phyloP scores from a whole-genome alignment of 371 early-diverging fungal species.

The Zopfochytrium polystomum region DNA sequence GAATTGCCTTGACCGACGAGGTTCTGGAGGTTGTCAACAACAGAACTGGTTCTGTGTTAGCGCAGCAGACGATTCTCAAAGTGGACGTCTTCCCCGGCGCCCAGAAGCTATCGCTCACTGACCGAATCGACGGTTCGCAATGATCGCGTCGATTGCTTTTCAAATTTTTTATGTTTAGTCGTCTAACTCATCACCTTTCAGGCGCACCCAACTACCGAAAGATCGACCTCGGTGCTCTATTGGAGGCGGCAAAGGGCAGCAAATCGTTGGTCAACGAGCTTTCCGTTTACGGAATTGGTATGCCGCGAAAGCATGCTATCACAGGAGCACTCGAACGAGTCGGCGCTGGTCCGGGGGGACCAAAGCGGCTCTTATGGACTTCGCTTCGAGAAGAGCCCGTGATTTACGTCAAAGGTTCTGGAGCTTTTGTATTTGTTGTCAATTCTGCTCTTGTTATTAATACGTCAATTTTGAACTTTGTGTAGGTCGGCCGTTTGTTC shows the following conservation, averaged over 20 bases:
- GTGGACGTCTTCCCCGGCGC: conserved; percentile 69
- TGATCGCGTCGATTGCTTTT: background rate
- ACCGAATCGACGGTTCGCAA: conserved; percentile 57
- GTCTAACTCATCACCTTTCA: background rate
- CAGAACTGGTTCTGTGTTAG: conserved; percentile 62
- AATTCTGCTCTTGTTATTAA: conserved; percentile 12
- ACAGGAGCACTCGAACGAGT: conserved; percentile 46
- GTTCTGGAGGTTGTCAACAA: conserved; percentile 58
- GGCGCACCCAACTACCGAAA: conserved; percentile 63
- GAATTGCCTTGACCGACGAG: conserved; percentile 62
- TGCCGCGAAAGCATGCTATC: conserved; percentile 65
- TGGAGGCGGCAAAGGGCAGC: conserved; percentile 6
- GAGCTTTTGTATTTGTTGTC: too few relatives aligned
- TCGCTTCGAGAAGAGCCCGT: conserved; percentile 75
- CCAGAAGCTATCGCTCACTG: conserved; percentile 63
- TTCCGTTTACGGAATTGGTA: conserved; percentile 59
- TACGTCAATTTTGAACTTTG: background rate
- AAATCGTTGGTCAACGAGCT: conserved; percentile 3
- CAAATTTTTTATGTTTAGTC: background rate
- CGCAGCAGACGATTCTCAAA: conserved; percentile 65
- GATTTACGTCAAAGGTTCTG: conserved; percentile 59
- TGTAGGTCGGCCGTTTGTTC: conserved; percentile 55
- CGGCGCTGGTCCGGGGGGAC: conserved; percentile 54
- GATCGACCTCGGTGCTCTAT: conserved; percentile 42
- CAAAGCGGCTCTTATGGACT: conserved; percentile 60